Evolutionary conservation across 495 filamentous ascomycete species (phyloP).

Genomic region (Rhypophila decipiens): DNA sequence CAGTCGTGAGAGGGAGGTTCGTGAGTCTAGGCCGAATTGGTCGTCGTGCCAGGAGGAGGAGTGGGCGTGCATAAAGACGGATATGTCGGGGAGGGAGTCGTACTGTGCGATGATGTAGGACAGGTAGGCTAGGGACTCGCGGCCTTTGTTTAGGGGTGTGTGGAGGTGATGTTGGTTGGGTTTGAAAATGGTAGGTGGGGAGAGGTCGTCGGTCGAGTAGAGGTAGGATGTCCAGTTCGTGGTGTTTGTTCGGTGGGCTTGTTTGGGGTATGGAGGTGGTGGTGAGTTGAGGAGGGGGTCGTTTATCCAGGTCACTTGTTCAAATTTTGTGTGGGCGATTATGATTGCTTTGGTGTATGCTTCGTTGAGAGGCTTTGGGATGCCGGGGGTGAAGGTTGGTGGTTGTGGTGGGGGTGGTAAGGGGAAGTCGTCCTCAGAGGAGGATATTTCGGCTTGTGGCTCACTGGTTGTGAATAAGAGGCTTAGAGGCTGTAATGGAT

Average conservation of each 20-base stretch:
- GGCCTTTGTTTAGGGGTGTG: slow-evolving; percentile 47
- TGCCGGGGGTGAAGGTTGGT: slow-evolving; percentile 22
- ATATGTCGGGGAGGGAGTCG: slow-evolving; percentile 44
- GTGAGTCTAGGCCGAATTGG: slow-evolving; percentile 6
- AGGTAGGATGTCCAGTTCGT: slow-evolving; percentile 28
- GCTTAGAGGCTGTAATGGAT: background rate
- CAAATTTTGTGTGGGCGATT: slow-evolving; percentile 46
- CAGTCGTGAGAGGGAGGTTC: slow-evolving; percentile 17
- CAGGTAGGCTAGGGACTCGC: slow-evolving; percentile 55
- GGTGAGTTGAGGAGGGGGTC: slow-evolving; percentile 35
- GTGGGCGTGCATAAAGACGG: slow-evolving; percentile 50
- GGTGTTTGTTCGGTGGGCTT: slow-evolving; percentile 27
- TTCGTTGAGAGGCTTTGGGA: slow-evolving; percentile 34
- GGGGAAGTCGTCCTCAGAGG: too few relatives aligned
- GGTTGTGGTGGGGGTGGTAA: too few relatives aligned
- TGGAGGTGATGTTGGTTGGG: too few relatives aligned
- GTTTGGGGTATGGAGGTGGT: too few relatives aligned
- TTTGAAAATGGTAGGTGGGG: slow-evolving; percentile 15
- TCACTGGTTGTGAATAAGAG: background rate
- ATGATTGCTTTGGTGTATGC: slow-evolving; percentile 50
- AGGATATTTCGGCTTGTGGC: background rate
- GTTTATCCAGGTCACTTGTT: slow-evolving; percentile 53
- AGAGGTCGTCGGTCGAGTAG: slow-evolving; percentile 42
- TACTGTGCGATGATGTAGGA: slow-evolving; percentile 58
- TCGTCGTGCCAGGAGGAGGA: slow-evolving; percentile 48